A percentile compares a stretch with the other conserved stretches of the same genome.
These are phyloP conservation scores for Paramecium primaurelia DNA, from an alignment of 73 alveolate species.

Conservation along the genomic window DNA sequence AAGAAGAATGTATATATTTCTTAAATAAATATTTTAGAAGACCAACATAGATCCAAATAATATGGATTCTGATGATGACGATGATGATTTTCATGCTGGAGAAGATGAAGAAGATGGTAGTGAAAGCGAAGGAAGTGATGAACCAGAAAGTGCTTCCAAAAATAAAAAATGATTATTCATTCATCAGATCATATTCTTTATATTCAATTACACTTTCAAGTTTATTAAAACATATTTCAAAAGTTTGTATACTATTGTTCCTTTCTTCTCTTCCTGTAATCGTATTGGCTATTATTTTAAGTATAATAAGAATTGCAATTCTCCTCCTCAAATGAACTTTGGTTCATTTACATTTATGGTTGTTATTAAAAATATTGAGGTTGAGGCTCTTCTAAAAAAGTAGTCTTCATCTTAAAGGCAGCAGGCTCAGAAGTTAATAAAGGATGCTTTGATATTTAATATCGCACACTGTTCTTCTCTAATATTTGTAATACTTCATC, in stretches of 20 bases:
- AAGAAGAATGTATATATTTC: background rate
- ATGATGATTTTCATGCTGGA: constrained; percentile 13
- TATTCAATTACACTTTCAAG: background rate
- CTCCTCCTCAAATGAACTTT: constrained; percentile 65
- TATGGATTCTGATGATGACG: constrained; percentile 38
- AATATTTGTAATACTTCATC: background rate
- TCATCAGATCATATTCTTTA: background rate
- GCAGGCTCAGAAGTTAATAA: background rate
- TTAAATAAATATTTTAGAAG: background rate
- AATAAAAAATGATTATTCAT: background rate
- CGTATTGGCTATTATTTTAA: background rate
- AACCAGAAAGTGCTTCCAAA: background rate
- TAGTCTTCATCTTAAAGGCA: background rate
- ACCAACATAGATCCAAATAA: background rate
- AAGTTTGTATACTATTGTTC: background rate
- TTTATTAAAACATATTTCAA: background rate
- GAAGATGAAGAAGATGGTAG: constrained; percentile 1
- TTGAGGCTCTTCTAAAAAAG: constrained; percentile 51
- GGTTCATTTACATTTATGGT: background rate
- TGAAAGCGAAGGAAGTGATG: constrained; percentile 18
- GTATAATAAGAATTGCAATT: constrained; percentile 57
- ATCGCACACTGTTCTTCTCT: constrained; percentile 63
- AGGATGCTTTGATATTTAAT: background rate
- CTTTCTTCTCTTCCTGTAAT: background rate
- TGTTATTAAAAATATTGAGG: background rate